Base-by-base conservation (phyloP, 495 filamentous ascomycete species). In the Cryomyces minteri region DNA sequence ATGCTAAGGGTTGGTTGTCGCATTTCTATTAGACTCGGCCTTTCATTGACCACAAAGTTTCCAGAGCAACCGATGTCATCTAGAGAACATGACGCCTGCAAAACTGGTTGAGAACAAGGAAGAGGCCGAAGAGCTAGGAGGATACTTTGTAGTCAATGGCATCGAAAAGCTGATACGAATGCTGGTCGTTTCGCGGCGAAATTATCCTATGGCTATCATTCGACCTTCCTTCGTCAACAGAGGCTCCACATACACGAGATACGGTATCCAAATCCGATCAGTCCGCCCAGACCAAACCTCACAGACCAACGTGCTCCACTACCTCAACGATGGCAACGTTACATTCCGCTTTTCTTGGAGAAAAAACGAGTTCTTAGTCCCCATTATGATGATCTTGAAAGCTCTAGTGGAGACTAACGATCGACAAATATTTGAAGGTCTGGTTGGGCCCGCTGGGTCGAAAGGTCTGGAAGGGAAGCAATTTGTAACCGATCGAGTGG, bases 261-360 rank as follows among this genome's bases (percentile, higher is more conserved):
- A 74, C 54, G 90, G 85, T 69, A 78, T 95, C 34, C 81, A 93
- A 52, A 79, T 94, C 48, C 78, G 90, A 62, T 92, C 80, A 9
- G 86, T 93, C 31, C 77, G 90, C 38, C 88, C 86, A 7, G 90
- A 98, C 57, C 87, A 98, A 63, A 94, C 87, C 12, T 94, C 88
- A 10, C 90, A 96, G 58, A 96, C 88, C 8, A 96, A 95, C 53
- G 86, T 94, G 28, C 70, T 98, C 28, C 90, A 98, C 62, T 98
- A 95, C 63, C 77, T 95, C 40, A 80, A 70, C 49, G 88, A 96
- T 61, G 90, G 90, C 50, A 95, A 94, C 60, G 76, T 95, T 48
- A 94, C 82, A 2, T 93, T 98, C 67, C 74, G 90, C 36, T 96
- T 98, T 63, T 94, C 88, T 1, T 98, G 90, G 90, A 72, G 88